Evolutionary conservation across 1,284 basidiomycete genomes (phyloP).

Genomic region (Trametes hirsuta): DNA sequence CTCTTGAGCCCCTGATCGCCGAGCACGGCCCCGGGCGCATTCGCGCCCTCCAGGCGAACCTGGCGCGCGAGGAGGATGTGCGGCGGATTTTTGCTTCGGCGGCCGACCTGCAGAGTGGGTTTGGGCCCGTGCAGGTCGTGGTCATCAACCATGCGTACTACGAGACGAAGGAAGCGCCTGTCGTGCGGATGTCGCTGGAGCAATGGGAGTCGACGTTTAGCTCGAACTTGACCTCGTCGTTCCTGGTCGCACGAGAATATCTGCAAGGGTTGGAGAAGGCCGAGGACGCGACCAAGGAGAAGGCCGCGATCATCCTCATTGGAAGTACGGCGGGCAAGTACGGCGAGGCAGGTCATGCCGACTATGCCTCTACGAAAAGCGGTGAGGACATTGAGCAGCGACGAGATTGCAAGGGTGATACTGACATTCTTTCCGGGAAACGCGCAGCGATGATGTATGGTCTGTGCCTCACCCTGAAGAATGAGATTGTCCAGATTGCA

Average conservation of each 20-base stretch:
- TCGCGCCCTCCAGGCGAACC: conserved; percentile 56
- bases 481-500: conserved; percentile 79
- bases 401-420: conserved; percentile 18
- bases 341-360: conserved; percentile 69
- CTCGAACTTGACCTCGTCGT: conserved; percentile 70
- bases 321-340: conserved; percentile 77
- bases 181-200: conserved; percentile 63
- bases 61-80: conserved; percentile 59
- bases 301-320: conserved; percentile 64
- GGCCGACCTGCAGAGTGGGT: conserved; percentile 29
- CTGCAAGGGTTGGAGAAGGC: conserved; percentile 51
- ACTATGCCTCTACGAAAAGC: conserved; percentile 51
- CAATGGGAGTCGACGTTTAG: conserved; percentile 69
- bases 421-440: neutral
- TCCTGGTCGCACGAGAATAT: conserved; percentile 68
- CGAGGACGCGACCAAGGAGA: conserved; percentile 45
- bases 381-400: neutral
- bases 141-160: conserved; percentile 72
- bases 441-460: conserved; percentile 73
- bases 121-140: conserved; percentile 58
- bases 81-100: conserved; percentile 45
- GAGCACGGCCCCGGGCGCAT: conserved; percentile 42
- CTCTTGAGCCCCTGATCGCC: conserved; percentile 48
- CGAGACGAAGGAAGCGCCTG: conserved; percentile 46
- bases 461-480: conserved; percentile 69